Base-by-base conservation (phyloP, 192 early-diverging fungal species). In the Jimgerdemannia lactiflua region DNA sequence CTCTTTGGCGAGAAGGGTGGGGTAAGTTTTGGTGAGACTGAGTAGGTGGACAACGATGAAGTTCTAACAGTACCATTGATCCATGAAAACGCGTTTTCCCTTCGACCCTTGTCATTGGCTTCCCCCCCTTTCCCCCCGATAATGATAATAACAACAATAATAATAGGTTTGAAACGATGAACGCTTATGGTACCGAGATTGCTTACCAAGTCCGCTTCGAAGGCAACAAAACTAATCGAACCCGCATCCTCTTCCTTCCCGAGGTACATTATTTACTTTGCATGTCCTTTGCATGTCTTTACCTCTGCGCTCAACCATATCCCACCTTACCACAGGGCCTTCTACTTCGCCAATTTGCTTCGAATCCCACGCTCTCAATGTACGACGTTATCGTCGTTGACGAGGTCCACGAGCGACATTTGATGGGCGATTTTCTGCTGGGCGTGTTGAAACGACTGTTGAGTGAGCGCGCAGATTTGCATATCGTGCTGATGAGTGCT, bases 401-500 rank as follows among this genome's bases (percentile, higher is more conserved):
- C 70, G 95, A 97, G 75, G 94, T 97, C 4, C 95, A 97, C 73
- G 95, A 97, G 82, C 82, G 84, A 8, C 84, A 85, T 64, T 64
- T 85, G 73, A 80, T 80, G 73, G 79, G 82, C 0, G 96, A 98
- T 75, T 87, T 98, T 67, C 82, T 95, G 42, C 85, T 98, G 63
- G 92, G 91, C 64, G 84, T 98, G 43, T 81, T 96, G 20, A 85
- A 90, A 8, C 83, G 89, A 67, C 82, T 93, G 39, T 41, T 95
- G 9, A 73, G 78, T 4, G 71, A 69, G 18, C 84, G 91, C 14
- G 84, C 85, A 29, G 88, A 93, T 70, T 75, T 98, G 9, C 85
- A 87, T 43, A 81, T 98, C 9, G 91, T 98, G 41, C 85, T 98
- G 73, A 98, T 98, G 96, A 95, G 93, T 68, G 96, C 96, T 63